These are phyloP conservation scores for Leccinum subtestaceum DNA, from an alignment of 768 basidiomycete genomes.

Conservation along the genomic window DNA sequence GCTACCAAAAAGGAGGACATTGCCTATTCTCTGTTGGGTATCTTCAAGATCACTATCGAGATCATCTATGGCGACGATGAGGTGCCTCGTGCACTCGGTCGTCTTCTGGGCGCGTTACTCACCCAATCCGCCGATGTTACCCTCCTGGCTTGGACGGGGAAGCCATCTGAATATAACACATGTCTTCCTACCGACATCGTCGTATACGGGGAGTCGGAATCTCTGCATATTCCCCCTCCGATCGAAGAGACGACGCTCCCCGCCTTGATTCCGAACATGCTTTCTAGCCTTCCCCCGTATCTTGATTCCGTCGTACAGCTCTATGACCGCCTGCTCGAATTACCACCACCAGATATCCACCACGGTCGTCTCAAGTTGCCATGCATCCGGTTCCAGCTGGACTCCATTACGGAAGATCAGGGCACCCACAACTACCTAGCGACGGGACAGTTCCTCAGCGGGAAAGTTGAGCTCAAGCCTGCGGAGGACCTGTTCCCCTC, in stretches of 20 bases:
- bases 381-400: constrained; percentile 14
- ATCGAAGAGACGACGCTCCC: constrained; percentile 10
- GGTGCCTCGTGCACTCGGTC: constrained; percentile 18
- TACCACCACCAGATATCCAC: constrained; percentile 16
- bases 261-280: not conserved
- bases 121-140: constrained; percentile 14
- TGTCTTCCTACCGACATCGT: constrained; percentile 21
- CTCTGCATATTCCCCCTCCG: constrained; percentile 4
- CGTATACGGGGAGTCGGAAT: constrained; percentile 12
- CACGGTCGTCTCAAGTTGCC: constrained; percentile 14
- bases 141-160: constrained; percentile 20
- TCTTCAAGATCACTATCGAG: constrained; percentile 21
- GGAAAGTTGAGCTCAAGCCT: constrained; percentile 10
- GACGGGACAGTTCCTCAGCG: constrained; percentile 10
- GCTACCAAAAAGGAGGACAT: constrained; percentile 26
- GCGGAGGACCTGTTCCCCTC: constrained; percentile 4
- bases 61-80: constrained; percentile 25
- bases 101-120: constrained; percentile 20
- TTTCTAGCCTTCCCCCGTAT: not conserved
- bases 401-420: constrained; percentile 6
- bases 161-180: constrained; percentile 22
- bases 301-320: constrained; percentile 9
- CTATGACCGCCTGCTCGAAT: constrained; percentile 10
- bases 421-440: constrained; percentile 9
- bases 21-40: constrained; percentile 28